phyloP scores from a whole-genome alignment of 176 grass and related monocot species.

The Lolium perenne region DNA sequence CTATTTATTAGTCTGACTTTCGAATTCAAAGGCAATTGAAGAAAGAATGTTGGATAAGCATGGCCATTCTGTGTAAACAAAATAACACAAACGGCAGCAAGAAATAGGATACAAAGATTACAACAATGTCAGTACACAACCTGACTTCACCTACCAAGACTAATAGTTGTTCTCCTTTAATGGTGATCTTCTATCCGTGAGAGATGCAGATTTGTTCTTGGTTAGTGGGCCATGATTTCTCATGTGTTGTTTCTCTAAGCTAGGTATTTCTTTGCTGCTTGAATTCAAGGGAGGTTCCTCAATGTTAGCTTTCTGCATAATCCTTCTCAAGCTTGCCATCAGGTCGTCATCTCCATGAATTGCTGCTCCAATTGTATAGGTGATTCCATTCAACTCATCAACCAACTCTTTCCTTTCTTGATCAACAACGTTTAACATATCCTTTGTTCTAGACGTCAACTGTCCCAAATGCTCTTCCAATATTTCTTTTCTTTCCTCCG shows the following conservation, averaged over 20 bases:
- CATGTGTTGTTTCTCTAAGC: slow-evolving; percentile 32
- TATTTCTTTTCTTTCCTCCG: slow-evolving; percentile 48
- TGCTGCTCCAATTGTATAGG: slow-evolving; percentile 44
- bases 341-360: slow-evolving; percentile 50
- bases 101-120: slow-evolving; percentile 36
- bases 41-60: slow-evolving; percentile 18
- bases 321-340: slow-evolving; percentile 47
- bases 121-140: slow-evolving; percentile 43
- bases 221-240: slow-evolving; percentile 14
- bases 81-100: slow-evolving; percentile 34
- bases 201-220: slow-evolving; percentile 55
- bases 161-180: slow-evolving; percentile 74
- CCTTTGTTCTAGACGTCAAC: slow-evolving; percentile 44
- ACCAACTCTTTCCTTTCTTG: slow-evolving; percentile 58
- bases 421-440: slow-evolving; percentile 23
- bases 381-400: slow-evolving; percentile 48
- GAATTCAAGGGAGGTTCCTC: slow-evolving; percentile 27
- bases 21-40: background rate
- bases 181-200: slow-evolving; percentile 57
- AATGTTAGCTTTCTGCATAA: slow-evolving; percentile 52
- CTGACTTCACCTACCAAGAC: slow-evolving; percentile 38
- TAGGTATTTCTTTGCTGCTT: slow-evolving; percentile 24
- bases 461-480: slow-evolving; percentile 51
- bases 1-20: slow-evolving; percentile 15
- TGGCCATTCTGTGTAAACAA: slow-evolving; percentile 49